Conservation (phyloP, 208 protist genomes). For the Polymyxa betae region DNA sequence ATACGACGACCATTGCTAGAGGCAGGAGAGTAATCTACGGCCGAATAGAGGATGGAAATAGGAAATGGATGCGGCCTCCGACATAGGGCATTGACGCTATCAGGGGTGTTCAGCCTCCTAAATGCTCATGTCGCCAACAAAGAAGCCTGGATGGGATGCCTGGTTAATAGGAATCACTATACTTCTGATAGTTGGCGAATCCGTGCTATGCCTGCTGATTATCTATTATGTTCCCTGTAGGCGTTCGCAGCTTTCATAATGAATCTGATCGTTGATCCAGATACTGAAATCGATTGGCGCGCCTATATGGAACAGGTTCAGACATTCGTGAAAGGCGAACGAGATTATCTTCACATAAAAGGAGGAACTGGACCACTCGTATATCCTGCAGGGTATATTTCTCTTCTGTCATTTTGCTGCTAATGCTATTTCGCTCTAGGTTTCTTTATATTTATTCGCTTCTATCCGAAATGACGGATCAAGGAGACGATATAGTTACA, state of each 20-base stretch:
- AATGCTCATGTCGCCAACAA: too few relatives aligned
- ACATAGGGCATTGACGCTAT: too few relatives aligned
- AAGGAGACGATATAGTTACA: slow-evolving; percentile 70
- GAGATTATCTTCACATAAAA: slow-evolving; percentile 75
- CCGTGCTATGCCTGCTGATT: background rate
- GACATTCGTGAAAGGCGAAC: slow-evolving; percentile 69
- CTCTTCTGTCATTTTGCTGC: background rate
- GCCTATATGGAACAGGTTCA: slow-evolving; percentile 84
- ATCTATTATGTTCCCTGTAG: background rate
- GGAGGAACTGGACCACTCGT: slow-evolving; percentile 82
- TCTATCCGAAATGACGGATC: background rate
- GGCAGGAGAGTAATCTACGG: too few relatives aligned
- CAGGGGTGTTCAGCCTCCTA: too few relatives aligned
- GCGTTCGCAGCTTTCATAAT: background rate
- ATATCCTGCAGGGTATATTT: slow-evolving; percentile 77
- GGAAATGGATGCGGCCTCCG: too few relatives aligned
- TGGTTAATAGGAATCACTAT: background rate
- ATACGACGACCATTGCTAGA: too few relatives aligned
- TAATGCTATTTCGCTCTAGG: background rate
- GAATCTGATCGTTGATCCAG: background rate
- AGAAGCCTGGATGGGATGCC: too few relatives aligned
- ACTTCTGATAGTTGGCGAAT: background rate
- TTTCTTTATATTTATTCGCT: slow-evolving; percentile 12
- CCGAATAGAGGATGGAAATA: too few relatives aligned
- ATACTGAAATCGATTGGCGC: slow-evolving; percentile 85